Percentiles rank a stretch among this genome's conserved stretches.
These are phyloP conservation scores for Geosiphon pyriformis DNA, from an alignment of 192 early-diverging fungal genomes.

Conservation along the genomic window DNA sequence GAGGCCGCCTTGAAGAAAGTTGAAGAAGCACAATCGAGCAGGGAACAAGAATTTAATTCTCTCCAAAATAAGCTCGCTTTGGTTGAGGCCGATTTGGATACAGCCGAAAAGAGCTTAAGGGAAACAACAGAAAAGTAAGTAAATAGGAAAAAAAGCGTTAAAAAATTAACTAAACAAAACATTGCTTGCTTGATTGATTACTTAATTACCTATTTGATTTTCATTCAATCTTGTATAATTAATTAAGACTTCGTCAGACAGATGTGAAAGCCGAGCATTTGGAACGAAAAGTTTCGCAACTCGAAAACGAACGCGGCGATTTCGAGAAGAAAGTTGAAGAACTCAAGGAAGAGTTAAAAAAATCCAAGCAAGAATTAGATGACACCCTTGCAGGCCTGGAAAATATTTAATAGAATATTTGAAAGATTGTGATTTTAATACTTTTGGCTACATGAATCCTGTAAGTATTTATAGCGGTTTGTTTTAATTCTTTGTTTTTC, in stretches of 20 bases:
- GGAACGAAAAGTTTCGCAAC: constrained; percentile 78
- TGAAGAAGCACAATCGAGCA: constrained; percentile 53
- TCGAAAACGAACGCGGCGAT: constrained; percentile 64
- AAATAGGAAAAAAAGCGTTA: no score
- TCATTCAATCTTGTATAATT: not conserved
- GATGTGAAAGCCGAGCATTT: constrained; percentile 82
- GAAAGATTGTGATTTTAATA: no score
- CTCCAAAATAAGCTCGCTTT: constrained; percentile 51
- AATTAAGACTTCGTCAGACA: constrained; percentile 55
- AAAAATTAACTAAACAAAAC: no score
- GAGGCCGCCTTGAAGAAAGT: constrained; percentile 60
- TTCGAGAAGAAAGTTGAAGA: constrained; percentile 75
- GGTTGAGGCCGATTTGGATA: constrained; percentile 48
- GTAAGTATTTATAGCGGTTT: no score
- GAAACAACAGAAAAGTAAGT: constrained; percentile 66
- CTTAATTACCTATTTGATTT: not conserved
- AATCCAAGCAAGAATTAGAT: constrained; percentile 69
- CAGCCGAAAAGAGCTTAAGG: constrained; percentile 44
- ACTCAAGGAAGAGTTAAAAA: constrained; percentile 54
- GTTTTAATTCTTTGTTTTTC: no score
- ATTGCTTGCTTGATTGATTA: not conserved
- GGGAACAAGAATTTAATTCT: constrained; percentile 71
- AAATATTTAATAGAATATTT: not conserved
- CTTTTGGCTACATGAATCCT: no score
- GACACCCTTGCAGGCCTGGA: constrained; percentile 33